Base-by-base conservation (phyloP, 345 rosid genomes). In the Rhodamnia rubescens region DNA sequence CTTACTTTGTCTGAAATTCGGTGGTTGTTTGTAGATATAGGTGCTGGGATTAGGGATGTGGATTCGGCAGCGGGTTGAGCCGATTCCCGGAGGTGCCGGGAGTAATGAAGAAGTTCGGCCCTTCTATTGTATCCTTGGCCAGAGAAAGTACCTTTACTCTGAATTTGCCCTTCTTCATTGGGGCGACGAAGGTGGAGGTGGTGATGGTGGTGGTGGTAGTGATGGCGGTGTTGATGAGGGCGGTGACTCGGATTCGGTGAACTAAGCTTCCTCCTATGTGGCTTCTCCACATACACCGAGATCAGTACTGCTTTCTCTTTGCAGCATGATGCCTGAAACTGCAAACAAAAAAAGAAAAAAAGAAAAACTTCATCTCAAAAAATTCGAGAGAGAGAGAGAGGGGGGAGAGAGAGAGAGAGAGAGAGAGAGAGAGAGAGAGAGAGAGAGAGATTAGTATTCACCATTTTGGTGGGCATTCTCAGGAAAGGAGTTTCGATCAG, bases 31-130 rank as follows among this genome's bases (percentile, higher is more conserved):
- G 89, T 57, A 75, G 90, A 61, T 55, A 53, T 26, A 52, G 91
- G 87, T 82, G 88, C 83, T 64, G 89, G 84, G 80, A 75, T 44
- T 57, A 61, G 74, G 42, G 84, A 85, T 44, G 85, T 47, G 15
- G 87, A 53, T 24, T 89, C 52, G 18, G 84, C 18, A n/a, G 85
- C 58, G 1, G 86, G n/a, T 61, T 83, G 58, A 83, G 90, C 92
- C 36, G 93, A 84, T 32, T 83, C 87, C 74, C 91, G 87, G 11
- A 92, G 92, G 81, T 84, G 47, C 53, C 74, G 89, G 14, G 90
- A 87, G 84, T 92, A 91, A 8, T 58, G 89, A 61, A 92, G 95
- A 83, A 92, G 93, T 89, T 90, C 87, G 40, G 94, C 92, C 82
- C 87, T 92, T 82, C 93, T 89, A 74, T 83, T 74, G 54, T 84